Evolutionary conservation across 2,329 filamentous ascomycete genomes (phyloP), one percentile per base, ranked within the genome.

Genomic region (Geosmithia putterillii): DNA sequence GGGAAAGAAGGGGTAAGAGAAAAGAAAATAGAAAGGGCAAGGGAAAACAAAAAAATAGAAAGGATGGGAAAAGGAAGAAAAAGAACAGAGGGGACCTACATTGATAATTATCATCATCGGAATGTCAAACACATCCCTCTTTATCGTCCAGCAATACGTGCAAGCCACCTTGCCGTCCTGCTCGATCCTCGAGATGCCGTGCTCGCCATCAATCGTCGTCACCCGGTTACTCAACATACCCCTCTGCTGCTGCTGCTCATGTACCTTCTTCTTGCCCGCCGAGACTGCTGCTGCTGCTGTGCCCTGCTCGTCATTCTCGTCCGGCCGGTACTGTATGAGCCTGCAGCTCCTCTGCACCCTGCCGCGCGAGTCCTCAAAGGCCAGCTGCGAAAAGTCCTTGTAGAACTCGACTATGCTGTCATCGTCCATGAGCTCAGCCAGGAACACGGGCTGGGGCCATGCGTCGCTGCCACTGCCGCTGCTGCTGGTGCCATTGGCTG

Each of bases 21-120:
- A 8, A 15, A 32, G 15, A 32, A 32, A 8, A 32, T 32, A 15
- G 15, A 8, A 32, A 32, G n/a, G n/a, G n/a, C n/a, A n/a, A n/a
- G n/a, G n/a, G n/a, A 32, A 15, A 32, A 15, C 8, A 32, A 32
- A 32, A 32, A 32, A 32, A 32, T 8, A 32, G 15, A 32, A 32
- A 32, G 28, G 28, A 32, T 8, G 28, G 8, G 15, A 32, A 32
- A 8, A 32, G 28, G 28, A 15, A 15, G 28, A 15, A 15, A 15
- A 15, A 15, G 15, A 32, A 15, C 8, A 8, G 28, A 8, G 8
- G 10, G 19, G 8, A 81, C 89, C 82, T 62, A 95, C 92, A 67
- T 95, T 95, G 70, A 96, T 90, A 57, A 95, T 86, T 62, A 96
- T 94, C 67, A 96, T 73, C 87, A 95, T 95, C 19, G 92, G 92